Base-by-base conservation (phyloP, 352 stramenopile genomes). In the Phytophthora pistaciae region DNA sequence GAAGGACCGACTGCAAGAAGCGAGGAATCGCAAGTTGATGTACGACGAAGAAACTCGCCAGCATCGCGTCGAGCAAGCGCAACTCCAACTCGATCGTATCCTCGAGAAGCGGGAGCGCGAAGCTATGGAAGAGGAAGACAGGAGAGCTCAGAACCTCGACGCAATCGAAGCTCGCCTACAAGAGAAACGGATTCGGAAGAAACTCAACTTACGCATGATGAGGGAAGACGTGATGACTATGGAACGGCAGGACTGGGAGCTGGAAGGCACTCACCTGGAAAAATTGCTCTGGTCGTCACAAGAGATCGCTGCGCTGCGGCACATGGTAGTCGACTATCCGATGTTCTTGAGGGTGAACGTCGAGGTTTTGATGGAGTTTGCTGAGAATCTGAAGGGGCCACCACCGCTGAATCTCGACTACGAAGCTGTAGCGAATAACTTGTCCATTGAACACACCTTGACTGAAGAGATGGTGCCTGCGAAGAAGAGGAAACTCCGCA, bases 41-140 rank as follows among this genome's bases (percentile, higher is more conserved):
- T 78, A 85, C 38, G 82, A 92, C 23, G 87, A 94, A 73, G 87
- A 94, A 60, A 81, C 80, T 27, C 60, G 54, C 4, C 82, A 92
- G 42, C 78, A 69, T 5, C 80, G 87, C 11, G 44, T 87, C 23
- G 60, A 80, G 8, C 74, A 83, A 42, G 60, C 71, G n/a, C 63
- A 78, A 14, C 49, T 80, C 9, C 56, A 79, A 14, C 50, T 67
- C 7, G 65, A 82, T 18, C 40, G 69, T 27, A 50, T 81, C 10
- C 65, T 73, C 14, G 84, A 90, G 48, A 82, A 78, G 27, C 80
- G 70, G 10, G 84, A 91, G 60, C 78, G 77, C 5, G 68, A 83
- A 40, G 11, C 33, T 2, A 92, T 92, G 87, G 49, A 70, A 14
- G 60, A 75, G 1, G 80, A 91, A 58, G 85, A 91, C 14, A 27